A percentile compares a stretch with the other conserved stretches of the same genome.
Evolutionary conservation across 148 eudicot species (phyloP).

Genomic region (Cornus suecica): DNA sequence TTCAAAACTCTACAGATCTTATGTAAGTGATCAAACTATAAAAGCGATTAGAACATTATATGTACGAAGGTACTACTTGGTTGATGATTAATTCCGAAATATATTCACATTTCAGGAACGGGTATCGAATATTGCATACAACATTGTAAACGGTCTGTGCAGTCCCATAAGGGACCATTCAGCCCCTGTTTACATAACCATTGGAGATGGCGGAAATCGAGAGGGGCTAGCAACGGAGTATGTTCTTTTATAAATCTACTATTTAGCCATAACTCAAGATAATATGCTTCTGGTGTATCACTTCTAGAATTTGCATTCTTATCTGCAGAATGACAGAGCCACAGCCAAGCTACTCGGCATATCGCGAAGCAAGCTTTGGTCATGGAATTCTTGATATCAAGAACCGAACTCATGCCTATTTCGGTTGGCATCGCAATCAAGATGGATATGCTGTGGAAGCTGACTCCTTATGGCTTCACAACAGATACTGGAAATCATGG

Average conservation of each 20-base stretch:
- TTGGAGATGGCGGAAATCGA: constrained; percentile 86
- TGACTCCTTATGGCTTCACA: constrained; percentile 64
- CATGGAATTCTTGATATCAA: constrained; percentile 76
- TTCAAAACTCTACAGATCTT: neutral
- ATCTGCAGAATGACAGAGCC: constrained; percentile 74
- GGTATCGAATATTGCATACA: constrained; percentile 69
- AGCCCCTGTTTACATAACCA: constrained; percentile 83
- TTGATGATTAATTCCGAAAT: neutral
- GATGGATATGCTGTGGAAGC: constrained; percentile 75
- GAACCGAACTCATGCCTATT: constrained; percentile 79
- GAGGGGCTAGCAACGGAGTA: constrained; percentile 80
- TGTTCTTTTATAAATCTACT: constrained; percentile 8
- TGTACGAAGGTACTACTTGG: neutral
- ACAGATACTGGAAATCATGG: constrained; percentile 57
- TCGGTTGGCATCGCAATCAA: constrained; percentile 82
- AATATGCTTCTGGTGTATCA: neutral
- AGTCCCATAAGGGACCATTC: constrained; percentile 51
- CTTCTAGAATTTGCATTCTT: constrained; percentile 1
- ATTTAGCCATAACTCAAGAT: neutral
- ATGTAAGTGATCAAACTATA: neutral
- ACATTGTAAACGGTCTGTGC: constrained; percentile 60
- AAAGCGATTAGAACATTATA: neutral
- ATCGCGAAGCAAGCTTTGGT: constrained; percentile 85
- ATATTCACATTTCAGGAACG: constrained; percentile 51
- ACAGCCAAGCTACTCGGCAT: constrained; percentile 81